A percentile compares a stretch with the other conserved stretches of the same genome.
These are phyloP conservation scores for Paracorniculantispora psalliotae DNA, from an alignment of 2,329 filamentous ascomycete genomes.

Conservation along the genomic window DNA sequence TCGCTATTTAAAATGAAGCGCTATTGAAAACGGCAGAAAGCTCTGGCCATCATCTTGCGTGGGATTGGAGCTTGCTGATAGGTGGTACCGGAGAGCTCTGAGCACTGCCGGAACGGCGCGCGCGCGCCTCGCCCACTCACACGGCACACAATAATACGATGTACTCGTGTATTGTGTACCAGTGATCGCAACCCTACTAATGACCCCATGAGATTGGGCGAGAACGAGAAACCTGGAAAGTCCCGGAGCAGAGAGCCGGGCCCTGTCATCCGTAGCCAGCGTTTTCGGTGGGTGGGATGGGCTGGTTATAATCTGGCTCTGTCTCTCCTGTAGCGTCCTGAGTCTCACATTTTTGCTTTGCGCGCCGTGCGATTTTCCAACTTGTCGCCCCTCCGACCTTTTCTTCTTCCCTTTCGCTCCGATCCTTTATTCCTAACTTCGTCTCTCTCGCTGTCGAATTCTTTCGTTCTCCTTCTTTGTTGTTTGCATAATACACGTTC, in stretches of 20 bases:
- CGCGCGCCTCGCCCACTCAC: not conserved
- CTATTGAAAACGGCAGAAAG: not conserved
- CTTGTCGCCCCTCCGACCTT: not conserved
- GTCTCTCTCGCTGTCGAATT: conserved; percentile 14
- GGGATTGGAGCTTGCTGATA: not conserved
- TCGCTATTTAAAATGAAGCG: not conserved
- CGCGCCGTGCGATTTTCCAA: not conserved
- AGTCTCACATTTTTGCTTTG: conserved; percentile 14
- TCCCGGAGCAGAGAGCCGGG: not conserved
- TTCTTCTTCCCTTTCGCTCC: not conserved
- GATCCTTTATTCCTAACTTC: not conserved
- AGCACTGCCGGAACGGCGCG: not conserved
- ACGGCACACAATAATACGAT: not conserved
- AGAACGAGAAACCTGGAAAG: not conserved
- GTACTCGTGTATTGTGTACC: not conserved
- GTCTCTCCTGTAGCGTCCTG: conserved; percentile 2
- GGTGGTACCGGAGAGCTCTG: not conserved
- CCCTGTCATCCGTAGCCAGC: not conserved
- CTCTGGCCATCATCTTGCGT: not conserved
- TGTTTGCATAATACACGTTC: not conserved
- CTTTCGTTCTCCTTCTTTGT: conserved; percentile 2
- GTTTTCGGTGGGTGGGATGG: not conserved
- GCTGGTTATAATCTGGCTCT: conserved; percentile 10
- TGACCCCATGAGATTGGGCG: not conserved
- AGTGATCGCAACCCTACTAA: not conserved